Base-by-base conservation (phyloP, 148 eudicot genomes). In the Salicornia ramosissima region DNA sequence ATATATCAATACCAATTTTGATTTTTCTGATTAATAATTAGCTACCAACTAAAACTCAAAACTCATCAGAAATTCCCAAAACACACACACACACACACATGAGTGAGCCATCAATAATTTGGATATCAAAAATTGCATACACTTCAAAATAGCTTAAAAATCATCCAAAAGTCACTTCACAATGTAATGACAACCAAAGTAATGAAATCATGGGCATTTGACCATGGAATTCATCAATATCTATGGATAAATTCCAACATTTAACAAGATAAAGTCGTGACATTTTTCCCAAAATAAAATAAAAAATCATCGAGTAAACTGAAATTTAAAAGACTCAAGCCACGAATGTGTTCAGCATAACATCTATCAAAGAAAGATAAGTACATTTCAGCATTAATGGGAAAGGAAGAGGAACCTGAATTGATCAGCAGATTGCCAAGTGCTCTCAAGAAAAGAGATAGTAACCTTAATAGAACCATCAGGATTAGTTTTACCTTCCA, bases 401-500 rank as follows among this genome's bases (percentile, higher is more conserved):
- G 39, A 7, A 49, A 18, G 6, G 10, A 12, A 50, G 3, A 69
- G 16, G 26, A 51, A 77, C 80, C 80, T 67, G 54, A 77, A 77
- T 46, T 53, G 50, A 5, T 94, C 87, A 16, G 96, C 96, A 3
- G 86, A 73, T 16, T 72, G 80, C 98, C 98, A 94, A 1, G 90
- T 85, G 19, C 91, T 87, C 80, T 94, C 98, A 0, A 75, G 63
- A 47, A 94, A 90, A 9, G 85, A 79, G 24, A 90, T 84, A 1
- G 83, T 83, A 14, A 90, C 51, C 5, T 73, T 87, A 14, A 94
- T 24, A 6, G 90, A 79, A 6, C 98, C 98, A 55, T 94, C 91
- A 0, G 91, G 82, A 10, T 90, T 90, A 10, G 98, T 86, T 42
- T 86, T 90, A 7, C 79, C 86, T 45, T 94, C 96, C n/a, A 94